These are phyloP conservation scores for Prunus yedoensis DNA, from an alignment of 331 rosid species.

Conservation along the genomic window DNA sequence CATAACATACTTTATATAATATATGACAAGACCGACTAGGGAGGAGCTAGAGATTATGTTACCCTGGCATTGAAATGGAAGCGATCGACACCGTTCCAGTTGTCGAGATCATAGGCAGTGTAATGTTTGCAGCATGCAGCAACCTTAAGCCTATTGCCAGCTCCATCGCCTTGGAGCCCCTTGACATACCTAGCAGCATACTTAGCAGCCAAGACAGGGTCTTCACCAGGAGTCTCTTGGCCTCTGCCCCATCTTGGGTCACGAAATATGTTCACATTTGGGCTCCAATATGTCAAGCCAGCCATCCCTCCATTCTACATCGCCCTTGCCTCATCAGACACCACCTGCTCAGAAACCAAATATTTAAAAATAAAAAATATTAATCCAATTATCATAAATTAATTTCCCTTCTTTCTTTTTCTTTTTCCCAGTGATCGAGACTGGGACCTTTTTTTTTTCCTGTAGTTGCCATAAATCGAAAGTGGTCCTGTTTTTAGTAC, in stretches of 20 bases:
- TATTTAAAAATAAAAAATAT: background rate
- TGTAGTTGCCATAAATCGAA: background rate
- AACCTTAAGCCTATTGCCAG: slow-evolving; percentile 72
- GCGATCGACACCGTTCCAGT: slow-evolving; percentile 82
- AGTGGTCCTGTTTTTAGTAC: background rate
- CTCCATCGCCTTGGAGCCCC: slow-evolving; percentile 74
- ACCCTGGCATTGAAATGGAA: slow-evolving; percentile 90
- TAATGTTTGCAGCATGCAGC: slow-evolving; percentile 97
- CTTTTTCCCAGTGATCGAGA: no score
- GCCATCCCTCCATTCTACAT: slow-evolving; percentile 90
- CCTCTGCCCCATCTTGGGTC: slow-evolving; percentile 99
- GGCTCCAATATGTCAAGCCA: slow-evolving; percentile 93
- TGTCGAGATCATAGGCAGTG: slow-evolving; percentile 95
- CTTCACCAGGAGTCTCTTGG: slow-evolving; percentile 95
- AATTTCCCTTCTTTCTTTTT: background rate
- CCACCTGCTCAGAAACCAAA: slow-evolving; percentile 43
- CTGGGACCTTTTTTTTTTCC: no score
- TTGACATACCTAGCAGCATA: slow-evolving; percentile 74
- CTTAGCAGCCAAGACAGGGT: slow-evolving; percentile 64
- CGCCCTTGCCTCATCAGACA: slow-evolving; percentile 94
- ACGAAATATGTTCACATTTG: slow-evolving; percentile 84
- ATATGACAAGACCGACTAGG: background rate
- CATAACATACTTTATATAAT: background rate
- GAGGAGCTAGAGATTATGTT: background rate
- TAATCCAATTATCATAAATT: background rate